Percentiles rank a stretch among this genome's conserved stretches.
phyloP scores from a whole-genome alignment of 2,329 filamentous ascomycete genomes.

The Aspergillus sp. region DNA sequence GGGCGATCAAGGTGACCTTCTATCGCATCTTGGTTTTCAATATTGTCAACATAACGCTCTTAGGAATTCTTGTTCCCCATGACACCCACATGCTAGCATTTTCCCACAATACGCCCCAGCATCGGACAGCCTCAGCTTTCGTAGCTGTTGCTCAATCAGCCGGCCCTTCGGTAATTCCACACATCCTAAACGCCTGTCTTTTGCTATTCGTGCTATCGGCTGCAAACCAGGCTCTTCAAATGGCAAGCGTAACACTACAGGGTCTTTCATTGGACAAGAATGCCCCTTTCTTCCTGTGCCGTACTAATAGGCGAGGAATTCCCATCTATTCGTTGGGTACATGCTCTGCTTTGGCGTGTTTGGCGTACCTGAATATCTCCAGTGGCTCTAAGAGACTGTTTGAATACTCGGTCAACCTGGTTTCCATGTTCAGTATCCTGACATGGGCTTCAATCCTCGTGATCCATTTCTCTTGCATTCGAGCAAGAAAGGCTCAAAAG shows the following conservation, averaged over 20 bases:
- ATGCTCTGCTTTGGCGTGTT: conserved; percentile 61
- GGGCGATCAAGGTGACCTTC: conserved; percentile 76
- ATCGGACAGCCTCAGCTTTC: conserved; percentile 67
- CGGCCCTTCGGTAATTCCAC: conserved; percentile 63
- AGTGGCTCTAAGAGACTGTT: conserved; percentile 60
- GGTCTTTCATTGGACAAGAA: conserved; percentile 71
- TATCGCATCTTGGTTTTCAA: conserved; percentile 82
- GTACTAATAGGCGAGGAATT: conserved; percentile 68
- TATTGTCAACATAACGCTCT: conserved; percentile 68
- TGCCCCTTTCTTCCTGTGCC: conserved; percentile 69
- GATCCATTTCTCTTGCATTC: conserved; percentile 67
- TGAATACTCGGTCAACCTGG: conserved; percentile 65
- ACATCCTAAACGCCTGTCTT: conserved; percentile 72
- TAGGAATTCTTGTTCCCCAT: conserved; percentile 76
- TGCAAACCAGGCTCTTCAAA: conserved; percentile 74
- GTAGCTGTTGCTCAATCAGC: conserved; percentile 69
- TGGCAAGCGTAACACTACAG: conserved; percentile 69
- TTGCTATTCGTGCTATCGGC: conserved; percentile 74
- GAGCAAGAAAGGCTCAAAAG: conserved; percentile 61
- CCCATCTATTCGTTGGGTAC: conserved; percentile 66
- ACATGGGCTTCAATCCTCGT: conserved; percentile 69
- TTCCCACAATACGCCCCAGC: conserved; percentile 39
- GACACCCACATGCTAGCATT: conserved; percentile 60
- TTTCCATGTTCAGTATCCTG: conserved; percentile 65
- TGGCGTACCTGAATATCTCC: conserved; percentile 67